phyloP scores from a whole-genome alignment of 2,329 filamentous ascomycete genomes.

The Didymella keratinophila region DNA sequence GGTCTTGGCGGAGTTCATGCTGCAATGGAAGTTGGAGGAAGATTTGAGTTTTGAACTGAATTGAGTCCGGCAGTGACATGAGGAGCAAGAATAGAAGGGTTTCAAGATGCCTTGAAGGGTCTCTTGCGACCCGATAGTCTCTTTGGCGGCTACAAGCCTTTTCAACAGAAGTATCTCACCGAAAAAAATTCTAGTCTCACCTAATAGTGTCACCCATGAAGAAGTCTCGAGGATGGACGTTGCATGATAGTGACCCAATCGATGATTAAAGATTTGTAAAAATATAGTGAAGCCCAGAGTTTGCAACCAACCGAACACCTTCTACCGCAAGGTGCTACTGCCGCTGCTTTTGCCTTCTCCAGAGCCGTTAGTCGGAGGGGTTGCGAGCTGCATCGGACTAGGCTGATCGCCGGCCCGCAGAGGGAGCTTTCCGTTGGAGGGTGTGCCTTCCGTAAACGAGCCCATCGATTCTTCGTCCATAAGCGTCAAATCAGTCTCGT shows the following conservation, averaged over 20 bases:
- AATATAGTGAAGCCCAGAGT: slow-evolving; percentile 8
- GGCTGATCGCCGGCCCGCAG: slow-evolving; percentile 21
- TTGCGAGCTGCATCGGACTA: slow-evolving; percentile 56
- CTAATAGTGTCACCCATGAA: background rate
- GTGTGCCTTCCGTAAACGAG: slow-evolving; percentile 7
- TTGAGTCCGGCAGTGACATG: background rate
- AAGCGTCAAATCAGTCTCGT: slow-evolving; percentile 34
- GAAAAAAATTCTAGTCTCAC: too few species aligned
- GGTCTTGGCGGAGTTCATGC: slow-evolving; percentile 27
- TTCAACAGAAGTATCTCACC: too few species aligned
- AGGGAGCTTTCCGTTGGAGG: slow-evolving; percentile 14
- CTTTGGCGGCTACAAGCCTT: too few species aligned
- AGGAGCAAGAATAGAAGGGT: background rate
- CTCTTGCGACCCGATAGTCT: too few species aligned
- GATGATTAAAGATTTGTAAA: slow-evolving; percentile 18
- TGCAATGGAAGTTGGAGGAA: slow-evolving; percentile 26
- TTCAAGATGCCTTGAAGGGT: background rate
- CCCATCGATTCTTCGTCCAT: slow-evolving; percentile 34
- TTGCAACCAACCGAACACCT: background rate
- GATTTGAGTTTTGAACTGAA: slow-evolving; percentile 27
- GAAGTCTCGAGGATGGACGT: background rate
- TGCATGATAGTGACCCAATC: background rate
- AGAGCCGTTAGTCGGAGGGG: slow-evolving; percentile 51
- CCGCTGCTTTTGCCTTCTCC: slow-evolving; percentile 19
- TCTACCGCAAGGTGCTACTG: slow-evolving; percentile 11